Evolutionary conservation across 2,329 filamentous ascomycete species (phyloP), one percentile per base, ranked within the genome.

Genomic region (Graphium sp.): DNA sequence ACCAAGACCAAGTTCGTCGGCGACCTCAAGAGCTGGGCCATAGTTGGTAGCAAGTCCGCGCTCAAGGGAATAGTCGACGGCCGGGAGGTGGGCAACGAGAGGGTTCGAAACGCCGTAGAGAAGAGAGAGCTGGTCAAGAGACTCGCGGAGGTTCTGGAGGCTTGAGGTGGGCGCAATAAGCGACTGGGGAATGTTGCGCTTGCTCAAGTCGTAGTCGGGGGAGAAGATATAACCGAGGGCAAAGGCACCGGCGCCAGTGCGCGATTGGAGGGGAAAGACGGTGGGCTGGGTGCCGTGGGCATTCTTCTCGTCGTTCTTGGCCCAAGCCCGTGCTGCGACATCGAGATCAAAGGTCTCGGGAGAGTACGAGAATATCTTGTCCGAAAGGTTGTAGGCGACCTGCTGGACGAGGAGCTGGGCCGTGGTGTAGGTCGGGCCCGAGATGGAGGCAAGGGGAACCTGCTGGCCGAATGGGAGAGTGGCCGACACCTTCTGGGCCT

Each of bases 201-300:
- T 94, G 59, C 69, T 73, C 44, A 93, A 55, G 50, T 95, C 85
- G 45, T 93, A 94, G 55, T 98, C 89, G 45, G 83, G 82, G 35
- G 85, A 94, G 64, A 95, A 98, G 50, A 95, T 81, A 57, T 98
- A 98, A 32, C 89, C 89, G 27, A 98, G 67, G 14, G 89, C 84
- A 46, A 95, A 79, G 38, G 80, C 74, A 32, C 87, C 89, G 30
- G 89, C 89, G 34, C 89, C 89, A 32, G 78, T 71, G 30, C 89
- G 70, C 24, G 85, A 91, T 60, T 98, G 79, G 45, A 94, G 71
- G 15, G 79, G 58, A 35, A 85, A 65, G 26, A 95, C 71, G 10
- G 72, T 61, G 27, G 89, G 87, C 36, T 72, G 56, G 46, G 85
- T 79, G 41, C 82, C 82, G 55, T 85, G 74, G 37, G 77, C 72